Evolutionary conservation across 139 green algal genomes (phyloP).

Genomic region (Tetradesmus obliquus): DNA sequence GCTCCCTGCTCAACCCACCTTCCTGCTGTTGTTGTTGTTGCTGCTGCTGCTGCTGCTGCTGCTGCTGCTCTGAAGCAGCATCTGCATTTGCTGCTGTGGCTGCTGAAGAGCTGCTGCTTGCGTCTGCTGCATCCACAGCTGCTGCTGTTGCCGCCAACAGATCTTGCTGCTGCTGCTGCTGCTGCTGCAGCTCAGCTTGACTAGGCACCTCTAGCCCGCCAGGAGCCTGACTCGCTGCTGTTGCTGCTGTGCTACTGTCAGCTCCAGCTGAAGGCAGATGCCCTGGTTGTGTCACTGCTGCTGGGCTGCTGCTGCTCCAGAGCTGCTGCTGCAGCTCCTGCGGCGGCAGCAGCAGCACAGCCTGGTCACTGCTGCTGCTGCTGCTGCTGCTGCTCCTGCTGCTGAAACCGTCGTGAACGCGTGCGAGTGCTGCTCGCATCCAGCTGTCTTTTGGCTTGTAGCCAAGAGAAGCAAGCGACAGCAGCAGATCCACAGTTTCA

Average conservation of each 20-base stretch:
- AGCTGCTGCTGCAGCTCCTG: background rate
- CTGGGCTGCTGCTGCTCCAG: conserved; percentile 2
- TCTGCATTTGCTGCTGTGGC: background rate
- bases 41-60: background rate
- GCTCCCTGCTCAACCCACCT: background rate
- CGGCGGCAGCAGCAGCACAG: background rate
- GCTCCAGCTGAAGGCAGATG: background rate
- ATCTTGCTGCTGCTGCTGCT: background rate
- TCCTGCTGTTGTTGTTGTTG: conserved; percentile 6
- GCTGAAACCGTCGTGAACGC: background rate
- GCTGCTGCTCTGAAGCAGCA: background rate
- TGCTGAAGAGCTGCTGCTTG: background rate
- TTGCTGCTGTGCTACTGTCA: background rate
- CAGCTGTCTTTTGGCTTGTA: background rate
- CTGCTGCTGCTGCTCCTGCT: conserved; percentile 1
- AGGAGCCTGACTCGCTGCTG: background rate
- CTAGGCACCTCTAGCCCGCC: too few species aligned
- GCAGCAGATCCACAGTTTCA: conserved; percentile 33
- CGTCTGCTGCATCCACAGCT: background rate
- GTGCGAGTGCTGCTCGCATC: background rate
- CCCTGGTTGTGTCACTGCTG: background rate
- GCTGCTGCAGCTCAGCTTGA: background rate
- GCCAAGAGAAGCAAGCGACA: conserved; percentile 7
- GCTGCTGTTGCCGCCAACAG: background rate
- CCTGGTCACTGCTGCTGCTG: conserved; percentile 10